These are phyloP conservation scores for Ustilago nuda DNA, from an alignment of 1,284 basidiomycete genomes.

Conservation along the genomic window DNA sequence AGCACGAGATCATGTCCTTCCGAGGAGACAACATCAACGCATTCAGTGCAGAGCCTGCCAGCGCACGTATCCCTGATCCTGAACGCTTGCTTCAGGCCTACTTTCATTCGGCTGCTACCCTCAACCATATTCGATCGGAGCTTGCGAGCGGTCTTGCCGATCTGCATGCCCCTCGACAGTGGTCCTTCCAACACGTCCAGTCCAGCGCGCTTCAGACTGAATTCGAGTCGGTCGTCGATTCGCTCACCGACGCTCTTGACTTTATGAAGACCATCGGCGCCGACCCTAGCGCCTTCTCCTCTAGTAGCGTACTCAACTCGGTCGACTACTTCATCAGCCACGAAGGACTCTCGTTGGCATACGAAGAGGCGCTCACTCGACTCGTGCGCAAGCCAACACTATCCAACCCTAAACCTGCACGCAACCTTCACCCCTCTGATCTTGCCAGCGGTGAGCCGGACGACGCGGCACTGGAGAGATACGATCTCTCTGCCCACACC, in stretches of 20 bases:
- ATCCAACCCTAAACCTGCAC: slow-evolving; percentile 24
- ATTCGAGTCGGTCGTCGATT: slow-evolving; percentile 85
- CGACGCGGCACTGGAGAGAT: slow-evolving; percentile 70
- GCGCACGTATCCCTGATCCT: slow-evolving; percentile 85
- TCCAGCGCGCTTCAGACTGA: slow-evolving; percentile 80
- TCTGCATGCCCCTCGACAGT: slow-evolving; percentile 87
- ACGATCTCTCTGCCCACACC: slow-evolving; percentile 91
- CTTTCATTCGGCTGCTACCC: slow-evolving; percentile 92
- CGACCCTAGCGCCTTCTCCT: slow-evolving; percentile 71
- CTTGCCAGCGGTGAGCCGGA: slow-evolving; percentile 34
- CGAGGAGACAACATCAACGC: slow-evolving; percentile 98
- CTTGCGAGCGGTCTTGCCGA: slow-evolving; percentile 88
- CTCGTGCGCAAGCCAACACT: slow-evolving; percentile 45
- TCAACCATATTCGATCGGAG: slow-evolving; percentile 90
- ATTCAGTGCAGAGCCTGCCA: slow-evolving; percentile 72
- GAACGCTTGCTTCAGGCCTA: slow-evolving; percentile 87
- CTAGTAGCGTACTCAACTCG: slow-evolving; percentile 81
- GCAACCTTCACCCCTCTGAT: slow-evolving; percentile 36
- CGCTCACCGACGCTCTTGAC: slow-evolving; percentile 88
- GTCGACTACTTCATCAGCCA: slow-evolving; percentile 96
- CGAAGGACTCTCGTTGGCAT: slow-evolving; percentile 91
- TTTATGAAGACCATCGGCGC: slow-evolving; percentile 90
- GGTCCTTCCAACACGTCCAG: slow-evolving; percentile 92
- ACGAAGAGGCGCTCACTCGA: slow-evolving; percentile 91
- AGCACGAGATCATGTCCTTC: slow-evolving; percentile 76